Conservation (phyloP, 768 basidiomycete species). For the Leccinum ochraceum region DNA sequence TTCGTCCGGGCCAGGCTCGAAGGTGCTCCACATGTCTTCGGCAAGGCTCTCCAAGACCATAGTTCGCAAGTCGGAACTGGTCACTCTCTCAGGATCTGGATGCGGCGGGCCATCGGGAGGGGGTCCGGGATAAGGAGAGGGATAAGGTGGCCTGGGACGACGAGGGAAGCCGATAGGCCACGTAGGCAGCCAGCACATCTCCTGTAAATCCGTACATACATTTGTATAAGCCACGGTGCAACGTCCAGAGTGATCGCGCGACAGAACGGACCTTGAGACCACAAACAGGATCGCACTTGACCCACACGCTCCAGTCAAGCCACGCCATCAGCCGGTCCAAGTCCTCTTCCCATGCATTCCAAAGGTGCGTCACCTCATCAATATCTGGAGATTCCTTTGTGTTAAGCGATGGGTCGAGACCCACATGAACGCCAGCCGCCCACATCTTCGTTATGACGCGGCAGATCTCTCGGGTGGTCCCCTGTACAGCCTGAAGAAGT, state of each 20-base stretch:
- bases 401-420: conserved; percentile 16
- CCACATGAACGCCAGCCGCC: conserved; percentile 39
- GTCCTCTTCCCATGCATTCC: conserved; percentile 37
- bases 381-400: conserved; percentile 2
- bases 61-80: not conserved
- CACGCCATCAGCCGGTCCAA: conserved; percentile 44
- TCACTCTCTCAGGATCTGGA: not conserved
- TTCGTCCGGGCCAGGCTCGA: conserved; percentile 6
- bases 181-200: conserved; percentile 30
- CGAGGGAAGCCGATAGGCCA: conserved; percentile 22
- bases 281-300: conserved; percentile 49
- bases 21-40: not conserved
- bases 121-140: not conserved
- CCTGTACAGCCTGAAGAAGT: conserved; percentile 31
- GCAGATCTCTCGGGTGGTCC: conserved; percentile 47
- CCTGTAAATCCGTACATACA: conserved; percentile 11
- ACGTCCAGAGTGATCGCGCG: not conserved
- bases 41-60: not conserved
- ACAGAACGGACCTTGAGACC: conserved; percentile 40
- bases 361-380: conserved; percentile 8
- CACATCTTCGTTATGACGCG: conserved; percentile 47
- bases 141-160: not conserved
- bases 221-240: not conserved
- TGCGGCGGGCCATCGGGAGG: not conserved
- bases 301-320: conserved; percentile 56